Evolutionary conservation across 805 yeast genomes (phyloP).

Genomic region (baker's yeast (Saccharomyces cerevisiae)): DNA sequence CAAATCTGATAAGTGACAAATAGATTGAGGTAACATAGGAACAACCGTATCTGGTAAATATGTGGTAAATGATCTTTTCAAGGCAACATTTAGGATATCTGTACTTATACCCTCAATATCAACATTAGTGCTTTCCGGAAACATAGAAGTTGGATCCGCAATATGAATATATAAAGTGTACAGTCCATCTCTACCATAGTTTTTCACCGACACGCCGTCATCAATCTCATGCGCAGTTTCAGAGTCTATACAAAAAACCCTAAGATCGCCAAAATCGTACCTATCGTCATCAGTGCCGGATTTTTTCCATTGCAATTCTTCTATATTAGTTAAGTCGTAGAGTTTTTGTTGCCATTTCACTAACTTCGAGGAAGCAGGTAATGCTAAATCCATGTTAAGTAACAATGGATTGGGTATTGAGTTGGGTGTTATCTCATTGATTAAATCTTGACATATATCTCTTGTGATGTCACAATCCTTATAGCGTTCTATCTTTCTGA

Average conservation of each 20-base stretch:
- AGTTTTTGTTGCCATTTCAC: conserved; percentile 37
- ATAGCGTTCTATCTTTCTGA: conserved; percentile 21
- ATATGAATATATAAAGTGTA: conserved; percentile 59
- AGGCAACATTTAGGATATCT: conserved; percentile 46
- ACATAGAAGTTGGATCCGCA: conserved; percentile 77
- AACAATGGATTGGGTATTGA: conserved; percentile 1
- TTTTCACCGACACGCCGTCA: conserved; percentile 72
- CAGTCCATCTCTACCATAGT: conserved; percentile 18
- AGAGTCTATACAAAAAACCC: conserved; percentile 78
- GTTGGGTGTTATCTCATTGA: conserved; percentile 29
- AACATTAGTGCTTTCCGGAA: conserved; percentile 29
- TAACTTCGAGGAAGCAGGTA: conserved; percentile 40
- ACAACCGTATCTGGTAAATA: conserved; percentile 61
- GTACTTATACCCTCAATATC: conserved; percentile 18
- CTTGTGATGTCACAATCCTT: conserved; percentile 40
- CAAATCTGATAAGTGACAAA: conserved; percentile 45
- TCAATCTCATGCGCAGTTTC: conserved; percentile 81
- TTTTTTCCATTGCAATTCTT: conserved; percentile 35
- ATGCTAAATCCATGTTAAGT: conserved; percentile 27
- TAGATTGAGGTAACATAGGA: conserved; percentile 61
- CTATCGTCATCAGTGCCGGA: conserved; percentile 30
- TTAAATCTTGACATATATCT: conserved; percentile 45
- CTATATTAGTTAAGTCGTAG: conserved; percentile 15
- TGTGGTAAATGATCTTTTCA: conserved; percentile 52
- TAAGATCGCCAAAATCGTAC: conserved; percentile 39